Conservation (phyloP, 2,329 filamentous ascomycete genomes). For the Penicillium sp. region DNA sequence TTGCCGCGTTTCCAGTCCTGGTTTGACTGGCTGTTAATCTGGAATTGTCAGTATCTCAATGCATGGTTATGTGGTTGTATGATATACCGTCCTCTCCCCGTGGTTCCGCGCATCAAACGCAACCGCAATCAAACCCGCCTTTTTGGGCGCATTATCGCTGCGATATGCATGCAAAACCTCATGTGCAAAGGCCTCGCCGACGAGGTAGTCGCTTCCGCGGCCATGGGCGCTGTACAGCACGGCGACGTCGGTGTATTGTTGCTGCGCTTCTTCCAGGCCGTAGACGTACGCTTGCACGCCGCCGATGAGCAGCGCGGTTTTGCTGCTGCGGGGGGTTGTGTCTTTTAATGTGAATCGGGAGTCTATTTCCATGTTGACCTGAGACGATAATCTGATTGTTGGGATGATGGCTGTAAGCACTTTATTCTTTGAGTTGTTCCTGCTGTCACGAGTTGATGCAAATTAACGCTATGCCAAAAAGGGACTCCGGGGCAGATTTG, state of each 20-base stretch:
- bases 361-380: slow-evolving; percentile 4
- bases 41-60: neutral
- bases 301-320: slow-evolving; percentile 8
- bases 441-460: no score
- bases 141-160: neutral
- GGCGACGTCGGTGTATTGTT: slow-evolving; percentile 1
- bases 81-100: slow-evolving; percentile 10
- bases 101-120: slow-evolving; percentile 13
- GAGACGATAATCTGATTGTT: neutral
- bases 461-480: no score
- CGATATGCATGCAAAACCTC: slow-evolving; percentile 1
- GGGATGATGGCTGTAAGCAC: no score
- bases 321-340: slow-evolving; percentile 6
- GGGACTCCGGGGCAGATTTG: no score
- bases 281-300: slow-evolving; percentile 9
- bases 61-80: neutral
- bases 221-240: slow-evolving; percentile 11
- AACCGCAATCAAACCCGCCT: slow-evolving; percentile 10
- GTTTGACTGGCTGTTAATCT: slow-evolving; percentile 2
- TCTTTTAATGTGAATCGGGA: neutral
- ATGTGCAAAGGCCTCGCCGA: slow-evolving; percentile 6
- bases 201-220: neutral
- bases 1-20: slow-evolving; percentile 5
- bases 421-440: neutral
- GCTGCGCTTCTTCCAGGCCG: slow-evolving; percentile 1